Evolutionary conservation across 2,329 filamentous ascomycete genomes (phyloP).

Genomic region (Fusarium transvaalense): DNA sequence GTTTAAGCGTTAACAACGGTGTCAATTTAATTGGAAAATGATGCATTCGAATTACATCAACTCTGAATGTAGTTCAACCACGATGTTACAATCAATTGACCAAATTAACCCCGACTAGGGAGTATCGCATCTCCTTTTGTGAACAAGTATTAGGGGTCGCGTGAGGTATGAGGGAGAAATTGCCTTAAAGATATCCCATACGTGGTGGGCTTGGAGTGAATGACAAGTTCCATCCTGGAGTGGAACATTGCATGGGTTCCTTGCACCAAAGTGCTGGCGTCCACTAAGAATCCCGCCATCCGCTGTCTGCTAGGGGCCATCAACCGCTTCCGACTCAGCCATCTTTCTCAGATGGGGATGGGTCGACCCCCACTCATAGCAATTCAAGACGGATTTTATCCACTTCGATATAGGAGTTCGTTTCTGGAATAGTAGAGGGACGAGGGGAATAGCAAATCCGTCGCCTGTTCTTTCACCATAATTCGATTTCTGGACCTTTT

Average conservation of each 20-base stretch:
- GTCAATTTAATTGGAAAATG: slow-evolving; percentile 17
- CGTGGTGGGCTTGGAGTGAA: neutral
- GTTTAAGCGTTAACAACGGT: slow-evolving; percentile 24
- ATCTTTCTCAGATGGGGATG: slow-evolving; percentile 26
- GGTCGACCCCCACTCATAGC: slow-evolving; percentile 35
- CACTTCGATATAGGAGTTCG: slow-evolving; percentile 41
- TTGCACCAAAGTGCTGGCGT: slow-evolving; percentile 7
- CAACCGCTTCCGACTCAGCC: slow-evolving; percentile 34
- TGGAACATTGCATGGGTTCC: slow-evolving; percentile 14
- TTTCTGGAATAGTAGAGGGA: slow-evolving; percentile 25
- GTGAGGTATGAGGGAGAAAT: slow-evolving; percentile 41
- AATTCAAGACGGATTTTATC: slow-evolving; percentile 31
- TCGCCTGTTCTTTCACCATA: slow-evolving; percentile 16
- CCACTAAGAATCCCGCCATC: slow-evolving; percentile 30
- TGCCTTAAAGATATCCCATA: slow-evolving; percentile 7
- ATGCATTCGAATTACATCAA: slow-evolving; percentile 1
- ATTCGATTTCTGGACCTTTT: slow-evolving; percentile 11
- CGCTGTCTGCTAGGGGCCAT: slow-evolving; percentile 30
- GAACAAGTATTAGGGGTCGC: slow-evolving; percentile 23
- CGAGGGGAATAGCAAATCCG: slow-evolving; percentile 29
- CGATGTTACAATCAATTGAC: neutral
- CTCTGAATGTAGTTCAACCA: neutral
- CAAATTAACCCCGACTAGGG: neutral
- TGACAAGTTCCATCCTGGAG: slow-evolving; percentile 1
- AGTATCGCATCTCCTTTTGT: neutral